A percentile compares a stretch with the other conserved stretches of the same genome.
phyloP scores from a whole-genome alignment of 768 basidiomycete genomes.

The Gloeopeniophorella convolvens region DNA sequence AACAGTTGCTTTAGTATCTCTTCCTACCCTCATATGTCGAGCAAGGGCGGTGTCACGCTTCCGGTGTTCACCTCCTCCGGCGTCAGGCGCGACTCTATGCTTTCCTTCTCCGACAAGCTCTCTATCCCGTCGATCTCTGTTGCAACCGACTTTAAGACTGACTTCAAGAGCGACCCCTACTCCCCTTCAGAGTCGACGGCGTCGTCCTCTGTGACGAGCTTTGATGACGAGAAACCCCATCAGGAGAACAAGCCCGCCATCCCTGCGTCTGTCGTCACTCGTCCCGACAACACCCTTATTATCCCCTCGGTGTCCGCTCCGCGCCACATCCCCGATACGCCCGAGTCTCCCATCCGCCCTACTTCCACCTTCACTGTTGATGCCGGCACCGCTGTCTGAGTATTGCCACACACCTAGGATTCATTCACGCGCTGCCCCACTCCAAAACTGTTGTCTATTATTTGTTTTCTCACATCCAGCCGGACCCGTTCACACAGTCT shows the following conservation, averaged over 20 bases:
- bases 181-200: constrained; percentile 3
- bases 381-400: constrained; percentile 3
- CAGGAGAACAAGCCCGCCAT: neutral
- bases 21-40: constrained; percentile 6
- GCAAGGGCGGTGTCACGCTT: constrained; percentile 2
- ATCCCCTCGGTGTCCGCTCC: neutral
- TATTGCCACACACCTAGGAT: too few relatives aligned
- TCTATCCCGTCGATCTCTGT: constrained; percentile 17
- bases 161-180: constrained; percentile 5
- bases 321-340: neutral
- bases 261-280: neutral
- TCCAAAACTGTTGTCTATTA: neutral
- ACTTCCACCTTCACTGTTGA: neutral
- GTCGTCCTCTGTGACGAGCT: neutral
- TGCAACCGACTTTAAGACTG: neutral
- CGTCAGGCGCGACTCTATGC: constrained; percentile 1
- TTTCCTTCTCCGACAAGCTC: constrained; percentile 10
- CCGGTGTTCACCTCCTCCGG: neutral
- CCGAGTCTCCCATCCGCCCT: neutral
- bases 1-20: neutral
- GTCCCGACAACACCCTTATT: neutral
- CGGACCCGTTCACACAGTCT: neutral
- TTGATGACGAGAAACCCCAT: neutral
- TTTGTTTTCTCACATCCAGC: neutral
- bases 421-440: too few relatives aligned